These are phyloP conservation scores for Mycena venus DNA, from an alignment of 768 basidiomycete genomes.

Conservation along the genomic window DNA sequence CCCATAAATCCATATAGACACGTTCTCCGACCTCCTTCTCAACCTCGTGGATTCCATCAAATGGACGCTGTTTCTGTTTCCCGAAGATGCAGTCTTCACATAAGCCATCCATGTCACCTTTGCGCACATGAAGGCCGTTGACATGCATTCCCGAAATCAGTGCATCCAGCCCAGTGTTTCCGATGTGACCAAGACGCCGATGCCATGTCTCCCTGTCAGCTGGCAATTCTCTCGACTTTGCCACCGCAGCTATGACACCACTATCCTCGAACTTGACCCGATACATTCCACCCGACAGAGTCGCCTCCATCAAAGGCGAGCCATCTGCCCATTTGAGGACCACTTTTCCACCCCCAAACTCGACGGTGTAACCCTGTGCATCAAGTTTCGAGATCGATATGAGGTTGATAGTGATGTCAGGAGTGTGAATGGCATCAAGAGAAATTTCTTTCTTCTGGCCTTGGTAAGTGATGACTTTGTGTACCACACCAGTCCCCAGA, in stretches of 20 bases:
- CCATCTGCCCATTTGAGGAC: neutral
- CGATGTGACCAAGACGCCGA: conserved; percentile 2
- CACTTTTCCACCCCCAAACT: neutral
- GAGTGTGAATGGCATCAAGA: conserved; percentile 5
- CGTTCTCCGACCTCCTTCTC: no score
- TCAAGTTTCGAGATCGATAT: conserved; percentile 13
- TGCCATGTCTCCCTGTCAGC: neutral
- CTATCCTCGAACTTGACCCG: neutral
- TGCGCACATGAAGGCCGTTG: neutral
- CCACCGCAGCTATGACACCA: neutral
- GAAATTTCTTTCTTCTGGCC: neutral
- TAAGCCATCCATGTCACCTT: no score
- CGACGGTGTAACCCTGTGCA: neutral
- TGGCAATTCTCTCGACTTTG: neutral
- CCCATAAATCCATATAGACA: no score
- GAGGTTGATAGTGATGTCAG: neutral
- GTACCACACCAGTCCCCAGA: neutral
- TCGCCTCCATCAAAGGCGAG: neutral
- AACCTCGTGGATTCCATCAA: no score
- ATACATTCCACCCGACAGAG: conserved; percentile 1
- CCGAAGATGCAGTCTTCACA: no score
- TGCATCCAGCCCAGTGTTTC: neutral
- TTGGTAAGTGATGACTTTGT: neutral
- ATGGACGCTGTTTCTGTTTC: no score
- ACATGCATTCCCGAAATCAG: neutral